These are phyloP conservation scores for Melastoma malabathricum DNA, from an alignment of 345 rosid genomes.

Conservation along the genomic window DNA sequence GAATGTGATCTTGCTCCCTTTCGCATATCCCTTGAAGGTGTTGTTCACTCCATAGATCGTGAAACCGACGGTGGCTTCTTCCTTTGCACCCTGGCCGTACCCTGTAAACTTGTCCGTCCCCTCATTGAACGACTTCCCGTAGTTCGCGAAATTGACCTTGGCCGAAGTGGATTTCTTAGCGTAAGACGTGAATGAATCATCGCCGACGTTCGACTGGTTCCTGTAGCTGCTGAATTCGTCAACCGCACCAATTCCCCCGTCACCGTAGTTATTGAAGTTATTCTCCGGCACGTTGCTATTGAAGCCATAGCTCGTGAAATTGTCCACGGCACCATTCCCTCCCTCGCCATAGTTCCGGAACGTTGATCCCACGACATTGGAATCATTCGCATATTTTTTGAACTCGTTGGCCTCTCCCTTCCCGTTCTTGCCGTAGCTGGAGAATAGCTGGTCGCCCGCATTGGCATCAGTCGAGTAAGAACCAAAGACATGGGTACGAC, in stretches of 20 bases:
- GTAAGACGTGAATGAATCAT: conserved; percentile 21
- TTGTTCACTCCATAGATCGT: conserved; percentile 15
- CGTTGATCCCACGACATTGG: conserved; percentile 57
- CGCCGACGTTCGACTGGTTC: conserved; percentile 14
- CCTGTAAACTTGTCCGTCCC: conserved; percentile 21
- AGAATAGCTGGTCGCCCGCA: conserved; percentile 48
- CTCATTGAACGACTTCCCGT: conserved; percentile 19
- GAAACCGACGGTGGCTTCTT: conserved; percentile 14
- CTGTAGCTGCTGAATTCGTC: conserved; percentile 16
- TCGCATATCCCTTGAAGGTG: conserved; percentile 18
- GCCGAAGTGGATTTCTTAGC: conserved; percentile 19
- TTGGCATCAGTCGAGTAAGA: conserved; percentile 37
- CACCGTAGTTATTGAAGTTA: conserved; percentile 46
- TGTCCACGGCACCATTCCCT: conserved; percentile 46
- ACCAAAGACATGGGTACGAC: conserved; percentile 35
- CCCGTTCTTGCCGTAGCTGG: conserved; percentile 57
- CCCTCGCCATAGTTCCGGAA: conserved; percentile 43
- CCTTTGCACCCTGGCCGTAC: conserved; percentile 18
- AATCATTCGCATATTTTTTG: conserved; percentile 29
- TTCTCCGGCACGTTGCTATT: conserved; percentile 56
- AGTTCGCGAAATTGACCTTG: conserved; percentile 15
- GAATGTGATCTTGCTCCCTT: conserved; percentile 9
- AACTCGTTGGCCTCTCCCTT: conserved; percentile 48
- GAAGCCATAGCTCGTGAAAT: conserved; percentile 54
- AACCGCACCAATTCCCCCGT: conserved; percentile 27